phyloP scores from a whole-genome alignment of 805 yeast genomes.

The Sugiyamaella chiloensis region DNA sequence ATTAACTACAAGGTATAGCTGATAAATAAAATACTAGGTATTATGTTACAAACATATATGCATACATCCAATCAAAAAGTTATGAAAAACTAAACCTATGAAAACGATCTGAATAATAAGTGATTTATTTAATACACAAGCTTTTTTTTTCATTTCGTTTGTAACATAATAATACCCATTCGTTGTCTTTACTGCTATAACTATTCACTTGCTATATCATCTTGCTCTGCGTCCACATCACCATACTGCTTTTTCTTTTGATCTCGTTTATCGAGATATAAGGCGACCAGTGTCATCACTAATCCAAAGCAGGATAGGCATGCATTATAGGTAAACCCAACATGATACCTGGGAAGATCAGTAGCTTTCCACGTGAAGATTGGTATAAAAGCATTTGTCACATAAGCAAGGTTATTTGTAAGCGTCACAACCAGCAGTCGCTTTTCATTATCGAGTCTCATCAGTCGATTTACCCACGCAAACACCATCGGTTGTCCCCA shows the following conservation, averaged over 20 bases:
- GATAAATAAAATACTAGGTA: too few relatives aligned
- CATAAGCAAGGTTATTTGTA: constrained; percentile 44
- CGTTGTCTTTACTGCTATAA: too few relatives aligned
- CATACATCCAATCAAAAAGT: too few relatives aligned
- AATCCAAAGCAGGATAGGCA: constrained; percentile 36
- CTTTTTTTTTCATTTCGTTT: too few relatives aligned
- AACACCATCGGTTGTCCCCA: constrained; percentile 57
- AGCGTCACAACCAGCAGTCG: constrained; percentile 39
- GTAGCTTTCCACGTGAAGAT: constrained; percentile 40
- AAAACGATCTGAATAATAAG: too few relatives aligned
- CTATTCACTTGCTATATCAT: too few relatives aligned
- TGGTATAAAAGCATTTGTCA: constrained; percentile 42
- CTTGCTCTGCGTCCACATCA: background rate
- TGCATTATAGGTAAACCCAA: constrained; percentile 42
- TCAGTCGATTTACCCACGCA: constrained; percentile 52
- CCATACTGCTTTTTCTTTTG: background rate
- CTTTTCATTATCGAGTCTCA: constrained; percentile 41
- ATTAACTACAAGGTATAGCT: too few relatives aligned
- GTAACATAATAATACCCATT: too few relatives aligned
- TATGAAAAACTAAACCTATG: too few relatives aligned
- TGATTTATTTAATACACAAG: too few relatives aligned
- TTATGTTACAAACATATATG: too few relatives aligned
- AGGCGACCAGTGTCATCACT: constrained; percentile 40
- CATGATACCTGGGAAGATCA: constrained; percentile 38
- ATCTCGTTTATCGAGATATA: constrained; percentile 12